Evolutionary conservation across 1,284 basidiomycete genomes (phyloP), one percentile per base, ranked within the genome.

Genomic region (Ganoderma lucidum): DNA sequence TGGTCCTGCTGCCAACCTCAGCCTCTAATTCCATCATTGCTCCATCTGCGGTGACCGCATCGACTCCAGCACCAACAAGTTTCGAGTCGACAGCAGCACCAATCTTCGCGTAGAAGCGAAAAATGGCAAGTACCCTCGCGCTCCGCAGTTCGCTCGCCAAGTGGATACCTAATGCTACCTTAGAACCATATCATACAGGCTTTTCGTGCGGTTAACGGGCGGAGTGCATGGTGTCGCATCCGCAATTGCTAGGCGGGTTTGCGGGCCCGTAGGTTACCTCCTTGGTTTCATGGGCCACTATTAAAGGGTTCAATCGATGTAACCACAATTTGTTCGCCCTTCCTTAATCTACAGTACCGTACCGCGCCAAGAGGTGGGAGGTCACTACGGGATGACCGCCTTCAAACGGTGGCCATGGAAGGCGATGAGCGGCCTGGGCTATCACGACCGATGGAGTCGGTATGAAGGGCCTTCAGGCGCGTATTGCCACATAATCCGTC

Each of bases 51-150:
- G 10, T 23, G 48, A 51, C n/a, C 3, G 10, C 28, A 10, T 14
- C 19, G n/a, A 5, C 48, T 51, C 48, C 48, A 51, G 48, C 48
- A 23, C 48, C 23, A 28, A 51, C 48, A 23, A 51, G 48, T 51
- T 51, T 51, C 48, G 23, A 51, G 23, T 51, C 9, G 48, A 51
- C 48, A 51, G 48, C 48, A 51, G 48, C 48, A 51, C 48, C 48
- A 51, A 51, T 51, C 48, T 51, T 51, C 48, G 23, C 23, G 23
- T 51, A 19, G 48, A 51, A 28, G 23, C 48, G 23, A 51, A 28
- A 28, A 45, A 45, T n/a, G n/a, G 48, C 23, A 51, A 14, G 48
- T 28, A 28, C 48, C 23, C 23, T 3, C n/a, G 23, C 23, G 23
- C 23, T 51, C 23, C 4, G 23, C 23, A 28, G 6, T 51, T 51